phyloP scores from a whole-genome alignment of 495 filamentous ascomycete genomes.

The Penicillium egyptiacum region DNA sequence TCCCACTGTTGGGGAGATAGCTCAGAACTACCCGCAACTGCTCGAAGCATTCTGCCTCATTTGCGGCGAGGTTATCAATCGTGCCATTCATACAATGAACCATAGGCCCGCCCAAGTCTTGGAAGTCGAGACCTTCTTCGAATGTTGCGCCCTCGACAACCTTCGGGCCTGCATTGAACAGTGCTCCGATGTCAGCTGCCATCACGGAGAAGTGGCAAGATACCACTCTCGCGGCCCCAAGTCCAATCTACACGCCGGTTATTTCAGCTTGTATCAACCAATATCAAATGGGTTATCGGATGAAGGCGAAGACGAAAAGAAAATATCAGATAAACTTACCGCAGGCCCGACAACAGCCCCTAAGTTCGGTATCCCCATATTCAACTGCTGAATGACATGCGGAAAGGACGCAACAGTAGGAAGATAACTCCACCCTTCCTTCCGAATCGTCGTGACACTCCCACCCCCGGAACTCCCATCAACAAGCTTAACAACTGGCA shows the following conservation, averaged over 20 bases:
- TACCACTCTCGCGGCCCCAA: conserved; percentile 60
- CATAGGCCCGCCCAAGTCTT: conserved; percentile 54
- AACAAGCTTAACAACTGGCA: conserved; percentile 62
- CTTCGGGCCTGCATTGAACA: conserved; percentile 65
- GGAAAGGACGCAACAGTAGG: conserved; percentile 53
- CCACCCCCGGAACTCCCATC: conserved; percentile 64
- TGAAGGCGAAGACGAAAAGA: neutral
- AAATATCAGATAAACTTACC: conserved; percentile 23
- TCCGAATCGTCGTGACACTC: conserved; percentile 58
- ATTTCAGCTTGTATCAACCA: neutral
- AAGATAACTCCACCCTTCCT: conserved; percentile 56
- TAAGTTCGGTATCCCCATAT: conserved; percentile 61
- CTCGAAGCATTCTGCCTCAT: conserved; percentile 60
- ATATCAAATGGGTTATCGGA: neutral
- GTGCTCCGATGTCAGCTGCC: conserved; percentile 58
- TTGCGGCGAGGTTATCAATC: conserved; percentile 61
- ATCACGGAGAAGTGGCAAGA: conserved; percentile 66
- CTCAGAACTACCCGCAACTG: conserved; percentile 56
- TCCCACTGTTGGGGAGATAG: conserved; percentile 58
- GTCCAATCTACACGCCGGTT: conserved; percentile 47
- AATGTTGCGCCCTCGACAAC: conserved; percentile 61
- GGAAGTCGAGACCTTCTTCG: conserved; percentile 58
- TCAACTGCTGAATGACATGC: conserved; percentile 55
- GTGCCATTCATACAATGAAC: conserved; percentile 67
- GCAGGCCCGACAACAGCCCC: conserved; percentile 63